Evolutionary conservation across 2,329 filamentous ascomycete genomes (phyloP).

Genomic region (Monilinia aucupariae): DNA sequence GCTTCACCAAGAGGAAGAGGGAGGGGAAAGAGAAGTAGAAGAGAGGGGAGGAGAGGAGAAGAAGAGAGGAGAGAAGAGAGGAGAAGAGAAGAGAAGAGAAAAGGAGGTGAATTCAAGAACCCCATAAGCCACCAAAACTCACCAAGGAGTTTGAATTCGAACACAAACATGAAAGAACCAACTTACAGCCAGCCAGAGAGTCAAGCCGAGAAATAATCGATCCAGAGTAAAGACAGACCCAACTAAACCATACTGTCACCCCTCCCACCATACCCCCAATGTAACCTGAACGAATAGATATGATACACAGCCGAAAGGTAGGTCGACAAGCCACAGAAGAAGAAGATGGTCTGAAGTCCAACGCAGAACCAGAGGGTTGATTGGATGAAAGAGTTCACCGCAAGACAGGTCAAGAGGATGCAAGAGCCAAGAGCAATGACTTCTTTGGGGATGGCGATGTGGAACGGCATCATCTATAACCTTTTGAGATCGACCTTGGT

Average conservation of each 20-base stretch:
- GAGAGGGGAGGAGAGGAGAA: neutral
- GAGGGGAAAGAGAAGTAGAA: neutral
- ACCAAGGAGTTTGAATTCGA: too few relatives aligned
- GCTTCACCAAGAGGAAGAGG: neutral
- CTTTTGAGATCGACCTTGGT: neutral
- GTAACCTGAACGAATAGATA: neutral
- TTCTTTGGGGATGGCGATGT: neutral
- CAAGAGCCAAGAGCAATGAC: neutral
- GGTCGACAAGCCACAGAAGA: neutral
- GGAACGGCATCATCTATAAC: neutral
- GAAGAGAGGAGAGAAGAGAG: neutral
- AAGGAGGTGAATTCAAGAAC: neutral
- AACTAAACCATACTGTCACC: neutral
- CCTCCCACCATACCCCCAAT: neutral
- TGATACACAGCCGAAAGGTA: neutral
- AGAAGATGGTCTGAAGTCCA: neutral
- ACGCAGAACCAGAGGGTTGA: constrained; percentile 8
- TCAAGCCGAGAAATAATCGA: neutral
- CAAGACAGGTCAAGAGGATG: neutral
- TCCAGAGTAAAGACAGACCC: too few relatives aligned
- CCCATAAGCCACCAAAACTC: too few relatives aligned
- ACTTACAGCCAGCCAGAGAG: neutral
- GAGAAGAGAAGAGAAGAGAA: neutral
- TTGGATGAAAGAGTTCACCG: neutral
- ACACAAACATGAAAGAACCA: too few relatives aligned